Evolutionary conservation across 768 basidiomycete genomes (phyloP).

Genomic region (Mycena alexandri): DNA sequence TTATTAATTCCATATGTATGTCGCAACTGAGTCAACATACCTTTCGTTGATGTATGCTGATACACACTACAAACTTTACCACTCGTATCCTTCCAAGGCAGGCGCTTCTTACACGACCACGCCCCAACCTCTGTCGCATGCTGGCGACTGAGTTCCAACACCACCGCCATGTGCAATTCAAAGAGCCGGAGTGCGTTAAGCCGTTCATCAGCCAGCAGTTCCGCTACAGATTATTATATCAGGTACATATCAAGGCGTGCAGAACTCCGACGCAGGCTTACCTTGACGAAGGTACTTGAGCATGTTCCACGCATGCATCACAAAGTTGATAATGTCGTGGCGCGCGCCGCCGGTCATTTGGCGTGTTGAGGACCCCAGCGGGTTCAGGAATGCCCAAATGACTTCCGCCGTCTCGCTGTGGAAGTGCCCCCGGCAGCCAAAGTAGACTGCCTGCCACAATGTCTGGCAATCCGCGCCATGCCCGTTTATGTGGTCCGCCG

Average conservation of each 20-base stretch:
- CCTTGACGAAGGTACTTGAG: no score
- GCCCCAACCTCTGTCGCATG: no score
- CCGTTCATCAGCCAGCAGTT: constrained; percentile 12
- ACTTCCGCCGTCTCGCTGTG: no score
- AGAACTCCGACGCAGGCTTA: no score
- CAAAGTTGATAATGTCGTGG: no score
- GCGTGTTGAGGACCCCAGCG: no score
- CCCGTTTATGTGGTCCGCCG: constrained; percentile 25
- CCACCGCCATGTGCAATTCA: constrained; percentile 22
- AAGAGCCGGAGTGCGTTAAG: constrained; percentile 8
- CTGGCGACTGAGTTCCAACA: constrained; percentile 24
- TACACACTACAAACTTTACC: neutral
- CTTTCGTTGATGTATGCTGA: constrained; percentile 7
- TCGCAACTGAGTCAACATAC: neutral
- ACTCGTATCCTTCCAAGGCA: neutral
- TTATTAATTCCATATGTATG: neutral
- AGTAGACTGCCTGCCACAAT: no score
- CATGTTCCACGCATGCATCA: no score
- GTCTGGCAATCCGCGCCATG: no score
- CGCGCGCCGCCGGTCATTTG: no score
- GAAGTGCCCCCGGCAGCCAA: no score
- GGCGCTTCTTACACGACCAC: constrained; percentile 5
- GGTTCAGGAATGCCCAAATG: no score
- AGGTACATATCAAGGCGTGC: constrained; percentile 1
- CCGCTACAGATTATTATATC: neutral